A percentile compares a stretch with the other conserved stretches of the same genome.
phyloP scores from a whole-genome alignment of 2,329 filamentous ascomycete genomes.

The Diaporthe sp. region DNA sequence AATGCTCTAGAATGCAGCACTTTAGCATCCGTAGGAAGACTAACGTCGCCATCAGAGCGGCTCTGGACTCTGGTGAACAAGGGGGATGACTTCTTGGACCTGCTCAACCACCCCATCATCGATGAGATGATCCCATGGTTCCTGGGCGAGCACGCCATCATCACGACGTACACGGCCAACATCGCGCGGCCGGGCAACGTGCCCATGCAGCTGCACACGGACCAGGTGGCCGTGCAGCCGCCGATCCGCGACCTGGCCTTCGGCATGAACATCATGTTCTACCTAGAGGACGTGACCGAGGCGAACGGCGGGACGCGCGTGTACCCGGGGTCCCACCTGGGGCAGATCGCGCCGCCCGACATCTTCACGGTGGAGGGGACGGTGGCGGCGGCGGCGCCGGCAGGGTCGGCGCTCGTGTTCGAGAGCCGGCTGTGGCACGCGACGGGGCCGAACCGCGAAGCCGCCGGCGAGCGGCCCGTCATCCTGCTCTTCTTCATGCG shows the following conservation, averaged over 20 bases:
- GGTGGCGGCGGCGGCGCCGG: slow-evolving; percentile 44
- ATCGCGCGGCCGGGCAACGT: slow-evolving; percentile 46
- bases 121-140: slow-evolving; percentile 46
- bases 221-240: slow-evolving; percentile 46
- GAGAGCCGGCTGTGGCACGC: slow-evolving; percentile 48
- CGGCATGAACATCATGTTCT: slow-evolving; percentile 45
- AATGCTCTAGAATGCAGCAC: no score
- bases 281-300: slow-evolving; percentile 49
- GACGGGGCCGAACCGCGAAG: slow-evolving; percentile 45
- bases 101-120: slow-evolving; percentile 46
- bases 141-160: slow-evolving; percentile 46
- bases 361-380: slow-evolving; percentile 43
- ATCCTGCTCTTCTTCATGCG: slow-evolving; percentile 49
- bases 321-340: slow-evolving; percentile 44
- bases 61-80: slow-evolving; percentile 42
- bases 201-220: slow-evolving; percentile 47
- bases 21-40: no score
- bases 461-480: slow-evolving; percentile 42
- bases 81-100: slow-evolving; percentile 47
- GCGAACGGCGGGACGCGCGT: slow-evolving; percentile 47
- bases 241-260: slow-evolving; percentile 43
- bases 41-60: slow-evolving; percentile 29
- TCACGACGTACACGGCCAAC: slow-evolving; percentile 49
- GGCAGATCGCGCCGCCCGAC: slow-evolving; percentile 42
- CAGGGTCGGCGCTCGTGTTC: slow-evolving; percentile 45